Evolutionary conservation across 169 alveolate genomes (phyloP).

Genomic region (Cryptosporidium viatorum): DNA sequence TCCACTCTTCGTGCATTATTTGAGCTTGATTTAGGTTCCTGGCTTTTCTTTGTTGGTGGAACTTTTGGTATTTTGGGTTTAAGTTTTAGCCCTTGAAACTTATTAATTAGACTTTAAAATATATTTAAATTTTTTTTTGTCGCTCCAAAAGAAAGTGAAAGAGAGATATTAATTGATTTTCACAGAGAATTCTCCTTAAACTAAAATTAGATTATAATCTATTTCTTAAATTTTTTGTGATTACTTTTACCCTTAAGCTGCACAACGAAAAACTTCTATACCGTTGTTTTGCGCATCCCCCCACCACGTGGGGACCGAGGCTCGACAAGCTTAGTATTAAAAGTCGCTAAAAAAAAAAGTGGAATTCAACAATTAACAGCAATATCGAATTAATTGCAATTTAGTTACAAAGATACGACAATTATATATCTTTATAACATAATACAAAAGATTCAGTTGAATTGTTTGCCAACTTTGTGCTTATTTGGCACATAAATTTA

Average conservation of each 20-base stretch:
- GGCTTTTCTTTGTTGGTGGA: not conserved
- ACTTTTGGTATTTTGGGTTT: not conserved
- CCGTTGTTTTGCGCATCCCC: slow-evolving; percentile 6
- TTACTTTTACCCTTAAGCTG: not conserved
- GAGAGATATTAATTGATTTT: not conserved
- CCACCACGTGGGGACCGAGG: slow-evolving; percentile 51
- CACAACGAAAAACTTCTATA: not conserved
- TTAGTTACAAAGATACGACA: not conserved
- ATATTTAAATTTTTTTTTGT: no score
- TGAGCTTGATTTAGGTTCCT: not conserved
- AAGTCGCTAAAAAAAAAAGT: not conserved
- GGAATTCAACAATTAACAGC: slow-evolving; percentile 11
- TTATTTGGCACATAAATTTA: slow-evolving; percentile 25
- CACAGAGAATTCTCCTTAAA: not conserved
- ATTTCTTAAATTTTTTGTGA: not conserved
- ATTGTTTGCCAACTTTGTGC: slow-evolving; percentile 52
- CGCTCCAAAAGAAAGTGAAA: no score
- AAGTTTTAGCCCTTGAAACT: not conserved
- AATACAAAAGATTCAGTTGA: not conserved
- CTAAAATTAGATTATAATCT: not conserved
- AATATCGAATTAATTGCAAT: not conserved
- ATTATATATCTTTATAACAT: not conserved
- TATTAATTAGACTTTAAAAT: no score
- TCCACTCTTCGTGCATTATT: slow-evolving; percentile 63
- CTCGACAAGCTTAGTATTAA: slow-evolving; percentile 76